Conservation (phyloP, 495 filamentous ascomycete species). For the Glarea lozoyensis region DNA sequence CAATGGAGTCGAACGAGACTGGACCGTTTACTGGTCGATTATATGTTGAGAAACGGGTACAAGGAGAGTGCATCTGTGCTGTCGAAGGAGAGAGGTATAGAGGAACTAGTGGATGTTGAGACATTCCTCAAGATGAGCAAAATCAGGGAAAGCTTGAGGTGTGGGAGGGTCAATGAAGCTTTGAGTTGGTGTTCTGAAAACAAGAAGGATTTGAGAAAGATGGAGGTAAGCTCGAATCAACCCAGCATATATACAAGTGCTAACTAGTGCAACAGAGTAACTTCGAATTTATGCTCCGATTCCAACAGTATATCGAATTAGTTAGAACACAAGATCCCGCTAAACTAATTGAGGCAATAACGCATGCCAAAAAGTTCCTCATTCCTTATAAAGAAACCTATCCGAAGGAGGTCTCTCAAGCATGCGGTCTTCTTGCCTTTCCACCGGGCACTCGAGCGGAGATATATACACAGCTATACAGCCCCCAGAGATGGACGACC, state of each 20-base stretch:
- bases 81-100: slow-evolving; percentile 58
- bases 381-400: slow-evolving; percentile 56
- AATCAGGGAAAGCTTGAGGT: slow-evolving; percentile 61
- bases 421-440: slow-evolving; percentile 73
- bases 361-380: slow-evolving; percentile 74
- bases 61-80: slow-evolving; percentile 65
- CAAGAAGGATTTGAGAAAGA: slow-evolving; percentile 75
- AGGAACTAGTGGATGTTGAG: slow-evolving; percentile 78
- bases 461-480: slow-evolving; percentile 66
- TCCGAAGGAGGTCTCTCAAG: slow-evolving; percentile 57
- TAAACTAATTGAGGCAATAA: slow-evolving; percentile 66
- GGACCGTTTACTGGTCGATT: slow-evolving; percentile 82
- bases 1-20: slow-evolving; percentile 74
- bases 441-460: slow-evolving; percentile 51
- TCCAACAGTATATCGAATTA: slow-evolving; percentile 93
- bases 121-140: slow-evolving; percentile 77
- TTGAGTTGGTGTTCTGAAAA: slow-evolving; percentile 89
- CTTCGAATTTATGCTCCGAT: slow-evolving; percentile 86
- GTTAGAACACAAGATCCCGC: slow-evolving; percentile 50
- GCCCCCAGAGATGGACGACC: slow-evolving; percentile 56
- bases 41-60: slow-evolving; percentile 78
- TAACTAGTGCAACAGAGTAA: slow-evolving; percentile 53
- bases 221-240: slow-evolving; percentile 47
- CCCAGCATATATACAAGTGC: neutral
- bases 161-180: slow-evolving; percentile 66